A percentile compares a stretch with the other conserved stretches of the same genome.
phyloP scores from a whole-genome alignment of 208 protist genomes.

The Crithidia expoeki region DNA sequence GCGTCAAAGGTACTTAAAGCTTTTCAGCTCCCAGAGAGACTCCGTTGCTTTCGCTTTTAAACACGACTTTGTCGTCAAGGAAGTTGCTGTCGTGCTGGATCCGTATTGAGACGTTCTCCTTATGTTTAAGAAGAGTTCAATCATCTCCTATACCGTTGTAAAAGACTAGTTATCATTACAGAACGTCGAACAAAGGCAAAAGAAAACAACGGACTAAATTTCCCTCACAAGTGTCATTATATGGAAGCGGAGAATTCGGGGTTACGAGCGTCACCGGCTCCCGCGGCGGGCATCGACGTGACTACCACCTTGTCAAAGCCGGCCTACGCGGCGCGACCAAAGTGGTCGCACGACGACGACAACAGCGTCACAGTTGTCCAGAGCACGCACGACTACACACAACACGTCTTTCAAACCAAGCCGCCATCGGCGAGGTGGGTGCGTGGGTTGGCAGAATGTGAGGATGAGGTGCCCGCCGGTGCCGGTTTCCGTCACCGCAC shows the following conservation, averaged over 20 bases:
- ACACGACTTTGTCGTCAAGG: no score
- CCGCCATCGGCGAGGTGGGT: slow-evolving; percentile 63
- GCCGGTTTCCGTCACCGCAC: slow-evolving; percentile 15
- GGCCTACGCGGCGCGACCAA: slow-evolving; percentile 8
- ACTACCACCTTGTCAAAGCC: not conserved
- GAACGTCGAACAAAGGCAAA: no score
- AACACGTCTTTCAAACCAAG: slow-evolving; percentile 46
- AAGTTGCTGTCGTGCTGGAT: no score
- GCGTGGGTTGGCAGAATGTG: slow-evolving; percentile 63
- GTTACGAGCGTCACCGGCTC: not conserved
- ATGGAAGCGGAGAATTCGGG: not conserved
- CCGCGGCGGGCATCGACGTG: not conserved
- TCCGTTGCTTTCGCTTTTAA: no score
- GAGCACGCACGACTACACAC: slow-evolving; percentile 63
- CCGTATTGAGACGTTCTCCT: no score
- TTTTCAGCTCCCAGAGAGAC: no score
- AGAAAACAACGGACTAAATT: no score
- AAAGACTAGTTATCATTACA: no score
- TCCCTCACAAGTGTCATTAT: no score
- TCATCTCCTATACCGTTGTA: no score
- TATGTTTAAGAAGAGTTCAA: no score
- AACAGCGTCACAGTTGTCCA: slow-evolving; percentile 58
- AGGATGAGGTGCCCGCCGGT: slow-evolving; percentile 19
- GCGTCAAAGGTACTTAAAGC: no score
- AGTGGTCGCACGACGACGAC: slow-evolving; percentile 38